Base-by-base conservation (phyloP, 1,284 basidiomycete species). In the Papiliotrema nemorosa region DNA sequence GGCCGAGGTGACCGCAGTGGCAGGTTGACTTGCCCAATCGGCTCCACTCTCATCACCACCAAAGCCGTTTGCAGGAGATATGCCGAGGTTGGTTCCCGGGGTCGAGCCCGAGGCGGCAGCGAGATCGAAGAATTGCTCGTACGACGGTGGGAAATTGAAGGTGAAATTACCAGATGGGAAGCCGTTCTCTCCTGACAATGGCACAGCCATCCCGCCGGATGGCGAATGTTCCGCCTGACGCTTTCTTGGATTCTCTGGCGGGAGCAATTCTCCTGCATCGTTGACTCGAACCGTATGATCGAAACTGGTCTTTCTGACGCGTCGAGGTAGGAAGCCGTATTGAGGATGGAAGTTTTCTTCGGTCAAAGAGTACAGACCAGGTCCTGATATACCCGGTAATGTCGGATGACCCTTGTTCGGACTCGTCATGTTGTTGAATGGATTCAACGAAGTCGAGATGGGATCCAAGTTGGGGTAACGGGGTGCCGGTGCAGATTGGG, bases 271-370 rank as follows among this genome's bases (percentile, higher is more conserved):
- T 24, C 37, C 35, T 50, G 56, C 57, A n/a, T 59, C 54, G 6
- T 49, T 50, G 1, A 52, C 47, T 16, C 59, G 79, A 26, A 91
- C 83, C 0, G 89, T 90, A 72, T 91, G 90, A 74, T 93, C 90
- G 68, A 91, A 92, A 72, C 87, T 90, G 39, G 90, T 90, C 78
- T 93, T 91, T 57, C 90, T 82, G 51, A 91, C 87, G 65, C 87
- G 84, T 53, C 84, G 82, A 20, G 72, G 72, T 44, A 89, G 84
- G 73, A 88, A 90, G 5, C 81, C 77, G 52, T 73, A 76, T 48
- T 74, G 64, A 9, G 73, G 73, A 43, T 75, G 69, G 52, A 60
- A 72, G 57, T 75, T 75, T 53, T 74, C 73, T 44, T 70, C 66
- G 7, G 63, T 66, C 29, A 72, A 61, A 13, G 53, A 44, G 49